phyloP scores from a whole-genome alignment of 306 rosid species.

The Elaeagnus macrophylla region DNA sequence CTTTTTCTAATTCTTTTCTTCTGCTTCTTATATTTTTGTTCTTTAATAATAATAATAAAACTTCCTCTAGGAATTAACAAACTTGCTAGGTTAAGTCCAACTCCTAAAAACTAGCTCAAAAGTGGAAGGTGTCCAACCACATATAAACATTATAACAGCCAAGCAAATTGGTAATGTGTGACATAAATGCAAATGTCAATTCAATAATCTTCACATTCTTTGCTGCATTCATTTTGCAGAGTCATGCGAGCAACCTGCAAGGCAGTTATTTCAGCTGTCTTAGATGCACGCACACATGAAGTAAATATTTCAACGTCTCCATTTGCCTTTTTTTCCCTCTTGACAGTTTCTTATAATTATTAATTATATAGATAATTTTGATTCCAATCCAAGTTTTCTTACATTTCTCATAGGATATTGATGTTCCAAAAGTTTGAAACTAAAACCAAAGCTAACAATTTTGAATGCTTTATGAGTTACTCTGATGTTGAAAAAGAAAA shows the following conservation, averaged over 20 bases:
- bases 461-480: too few species aligned
- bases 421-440: not conserved
- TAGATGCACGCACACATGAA: slow-evolving; percentile 97
- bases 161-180: too few species aligned
- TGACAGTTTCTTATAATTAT: too few species aligned
- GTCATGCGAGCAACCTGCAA: slow-evolving; percentile 80
- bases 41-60: too few species aligned
- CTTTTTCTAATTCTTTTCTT: slow-evolving; percentile 12
- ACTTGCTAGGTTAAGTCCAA: too few species aligned
- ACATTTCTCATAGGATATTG: not conserved
- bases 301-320: slow-evolving; percentile 77
- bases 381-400: not conserved
- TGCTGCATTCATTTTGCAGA: slow-evolving; percentile 81
- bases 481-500: not conserved
- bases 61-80: too few species aligned
- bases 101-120: too few species aligned
- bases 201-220: slow-evolving; percentile 63
- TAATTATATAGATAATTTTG: too few species aligned
- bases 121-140: too few species aligned
- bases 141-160: too few species aligned
- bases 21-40: too few species aligned
- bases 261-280: slow-evolving; percentile 67
- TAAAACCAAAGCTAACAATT: not conserved
- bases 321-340: slow-evolving; percentile 11
- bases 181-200: too few species aligned